A percentile compares a stretch with the other conserved stretches of the same genome.
These are phyloP conservation scores for Sclerotinia subarctica DNA, from an alignment of 2,329 filamentous ascomycete species.

Conservation along the genomic window DNA sequence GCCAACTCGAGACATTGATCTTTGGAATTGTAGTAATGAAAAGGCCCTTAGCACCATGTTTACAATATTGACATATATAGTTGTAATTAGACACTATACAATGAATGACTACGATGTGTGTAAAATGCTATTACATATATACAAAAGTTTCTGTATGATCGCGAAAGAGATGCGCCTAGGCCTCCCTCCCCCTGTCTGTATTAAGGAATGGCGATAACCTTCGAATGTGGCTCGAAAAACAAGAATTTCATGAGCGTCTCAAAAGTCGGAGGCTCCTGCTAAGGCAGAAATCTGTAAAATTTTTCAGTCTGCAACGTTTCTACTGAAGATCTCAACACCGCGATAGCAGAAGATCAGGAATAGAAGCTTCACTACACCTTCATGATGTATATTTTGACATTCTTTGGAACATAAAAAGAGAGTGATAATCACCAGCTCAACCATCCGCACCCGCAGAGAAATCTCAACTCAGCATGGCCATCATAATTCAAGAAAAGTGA, in stretches of 20 bases:
- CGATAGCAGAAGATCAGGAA: not conserved
- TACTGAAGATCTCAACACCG: not conserved
- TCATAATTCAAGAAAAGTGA: not conserved
- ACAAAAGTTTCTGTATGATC: not conserved
- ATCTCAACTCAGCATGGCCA: not conserved
- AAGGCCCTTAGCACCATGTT: not conserved
- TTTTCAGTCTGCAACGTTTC: not conserved
- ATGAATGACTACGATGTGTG: not conserved
- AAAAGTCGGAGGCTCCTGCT: not conserved
- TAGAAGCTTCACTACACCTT: not conserved
- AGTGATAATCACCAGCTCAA: not conserved
- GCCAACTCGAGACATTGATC: slow-evolving; percentile 13
- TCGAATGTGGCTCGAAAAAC: slow-evolving; percentile 3
- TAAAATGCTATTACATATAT: not conserved
- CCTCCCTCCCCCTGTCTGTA: not conserved
- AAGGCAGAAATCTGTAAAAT: not conserved
- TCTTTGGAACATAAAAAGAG: not conserved
- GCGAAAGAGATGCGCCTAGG: not conserved
- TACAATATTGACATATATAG: not conserved
- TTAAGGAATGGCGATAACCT: not conserved
- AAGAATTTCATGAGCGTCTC: not conserved
- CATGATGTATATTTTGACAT: not conserved
- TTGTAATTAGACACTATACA: not conserved
- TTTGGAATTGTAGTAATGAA: not conserved
- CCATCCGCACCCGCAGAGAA: not conserved